Base-by-base conservation (phyloP, 306 rosid species). In the Gastrolobium bilobum region DNA sequence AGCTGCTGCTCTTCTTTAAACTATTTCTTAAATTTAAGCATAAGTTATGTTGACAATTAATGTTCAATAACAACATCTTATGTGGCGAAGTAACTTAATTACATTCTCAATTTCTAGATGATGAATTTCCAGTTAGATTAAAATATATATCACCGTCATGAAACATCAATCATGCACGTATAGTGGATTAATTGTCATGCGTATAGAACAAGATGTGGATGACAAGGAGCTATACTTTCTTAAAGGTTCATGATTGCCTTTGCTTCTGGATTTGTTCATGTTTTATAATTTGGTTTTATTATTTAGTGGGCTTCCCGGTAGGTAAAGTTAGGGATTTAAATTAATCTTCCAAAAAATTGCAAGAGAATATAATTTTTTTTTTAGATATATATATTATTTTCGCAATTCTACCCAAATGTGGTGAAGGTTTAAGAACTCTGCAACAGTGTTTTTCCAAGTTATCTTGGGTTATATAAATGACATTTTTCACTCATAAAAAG, bases 11-110 rank as follows among this genome's bases (percentile, higher is more conserved):
- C 53, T 3, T 3, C 20, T 8, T 73, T 9, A 62, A 38, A 30
- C 14, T 59, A n/a, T 57, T 42, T 73, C 44, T 8, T 14, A 46
- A 59, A 33, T 59, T 37, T 33, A 50, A 75, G 54, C 58, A 56
- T 7, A 73, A 57, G 35, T 48, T 68, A 31, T 40, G 57, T 44
- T 73, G 68, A 31, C 58, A 44, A 43, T 15, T 73, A 58, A 58
- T 58, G 5, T 38, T 73, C 57, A 13, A 30, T 56, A 13, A 54
- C 26, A 4, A 51, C 8, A 73, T 31, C 35, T 52, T 5, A 0
- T 2, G 8, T 2, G 39, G 33, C 4, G 29, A 39, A 35, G 39
- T 61, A 62, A 15, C 52, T 51, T 5, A 11, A 71, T 47, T 31
- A 40, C 69, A 63, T 60, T 53, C 1, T 57, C 0, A 61, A 39